Evolutionary conservation across 345 rosid genomes (phyloP).

Genomic region (Populus euphratica): DNA sequence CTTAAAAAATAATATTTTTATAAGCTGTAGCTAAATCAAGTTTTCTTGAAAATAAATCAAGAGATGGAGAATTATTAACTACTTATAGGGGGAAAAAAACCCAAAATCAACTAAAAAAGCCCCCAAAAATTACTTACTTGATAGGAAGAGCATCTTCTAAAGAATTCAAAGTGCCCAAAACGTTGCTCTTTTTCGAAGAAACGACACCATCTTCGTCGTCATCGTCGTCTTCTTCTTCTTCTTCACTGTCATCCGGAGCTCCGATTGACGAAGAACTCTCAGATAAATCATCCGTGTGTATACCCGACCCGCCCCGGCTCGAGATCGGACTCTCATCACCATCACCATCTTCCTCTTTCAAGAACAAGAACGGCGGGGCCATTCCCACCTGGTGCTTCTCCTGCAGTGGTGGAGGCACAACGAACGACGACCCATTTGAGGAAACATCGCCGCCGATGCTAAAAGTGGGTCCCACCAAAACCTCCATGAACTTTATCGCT

Average conservation of each 20-base stretch:
- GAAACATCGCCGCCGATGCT: constrained; percentile 30
- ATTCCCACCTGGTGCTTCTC: constrained; percentile 14
- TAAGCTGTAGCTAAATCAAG: not conserved
- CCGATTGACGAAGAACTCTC: constrained; percentile 66
- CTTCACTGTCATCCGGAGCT: constrained; percentile 43
- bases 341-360: constrained; percentile 15
- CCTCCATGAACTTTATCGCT: constrained; percentile 40
- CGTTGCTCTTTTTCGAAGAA: constrained; percentile 27
- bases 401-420: constrained; percentile 14
- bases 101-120: no score
- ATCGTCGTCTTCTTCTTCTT: constrained; percentile 34
- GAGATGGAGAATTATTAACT: not conserved
- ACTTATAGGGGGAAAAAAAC: constrained; percentile 8
- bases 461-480: constrained; percentile 47
- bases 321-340: constrained; percentile 1
- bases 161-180: constrained; percentile 33
- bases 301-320: constrained; percentile 15
- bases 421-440: constrained; percentile 15
- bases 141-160: constrained; percentile 66
- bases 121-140: constrained; percentile 37
- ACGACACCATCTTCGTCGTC: constrained; percentile 27
- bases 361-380: constrained; percentile 17
- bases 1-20: not conserved
- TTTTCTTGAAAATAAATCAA: not conserved
- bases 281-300: constrained; percentile 27